A percentile compares a stretch with the other conserved stretches of the same genome.
phyloP scores from a whole-genome alignment of 768 basidiomycete species.

The Mycena epipterygia region DNA sequence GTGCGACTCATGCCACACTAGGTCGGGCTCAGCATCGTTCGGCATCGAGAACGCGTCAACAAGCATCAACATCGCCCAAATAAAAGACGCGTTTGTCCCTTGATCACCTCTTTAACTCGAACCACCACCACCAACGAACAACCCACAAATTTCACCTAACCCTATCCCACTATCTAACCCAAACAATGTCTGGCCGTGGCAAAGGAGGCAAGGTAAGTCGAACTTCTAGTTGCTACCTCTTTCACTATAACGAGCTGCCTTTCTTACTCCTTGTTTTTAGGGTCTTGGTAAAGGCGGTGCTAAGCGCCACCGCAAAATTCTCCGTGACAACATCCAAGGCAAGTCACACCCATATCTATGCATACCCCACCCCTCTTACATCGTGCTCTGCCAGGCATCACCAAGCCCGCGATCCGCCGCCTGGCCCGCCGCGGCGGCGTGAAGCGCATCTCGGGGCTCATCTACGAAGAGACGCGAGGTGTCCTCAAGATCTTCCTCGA shows the following conservation, averaged over 20 bases:
- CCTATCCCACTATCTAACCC: constrained; percentile 30
- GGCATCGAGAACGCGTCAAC: constrained; percentile 12
- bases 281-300: constrained; percentile 85
- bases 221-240: background rate
- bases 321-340: constrained; percentile 75
- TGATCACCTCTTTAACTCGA: constrained; percentile 31
- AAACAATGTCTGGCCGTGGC: constrained; percentile 92
- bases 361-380: background rate
- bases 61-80: background rate
- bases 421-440: constrained; percentile 67
- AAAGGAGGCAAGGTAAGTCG: constrained; percentile 87
- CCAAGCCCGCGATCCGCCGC: constrained; percentile 66
- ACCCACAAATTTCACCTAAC: constrained; percentile 32
- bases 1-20: background rate
- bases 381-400: constrained; percentile 67
- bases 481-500: no score
- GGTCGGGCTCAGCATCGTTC: background rate
- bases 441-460: no score
- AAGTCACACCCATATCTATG: background rate
- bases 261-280: constrained; percentile 37
- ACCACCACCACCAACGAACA: constrained; percentile 43
- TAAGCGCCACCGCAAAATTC: constrained; percentile 83
- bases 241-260: background rate
- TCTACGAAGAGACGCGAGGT: no score
- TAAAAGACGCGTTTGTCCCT: constrained; percentile 9